Evolutionary conservation across 345 rosid genomes (phyloP), one percentile per base, ranked within the genome.

Genomic region (Rhodamnia argentea): DNA sequence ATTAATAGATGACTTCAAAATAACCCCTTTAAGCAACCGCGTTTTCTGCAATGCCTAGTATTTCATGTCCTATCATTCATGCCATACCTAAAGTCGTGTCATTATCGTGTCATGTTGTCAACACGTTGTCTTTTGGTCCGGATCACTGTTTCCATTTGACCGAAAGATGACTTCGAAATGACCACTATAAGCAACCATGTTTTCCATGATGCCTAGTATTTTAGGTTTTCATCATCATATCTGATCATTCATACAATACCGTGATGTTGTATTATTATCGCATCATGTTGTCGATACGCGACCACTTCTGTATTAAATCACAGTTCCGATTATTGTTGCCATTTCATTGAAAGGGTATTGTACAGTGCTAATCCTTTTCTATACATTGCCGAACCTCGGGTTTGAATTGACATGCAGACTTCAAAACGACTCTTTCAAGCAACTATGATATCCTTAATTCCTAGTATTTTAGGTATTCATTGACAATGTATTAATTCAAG

Each of bases 241-340:
- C n/a, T 59, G 15, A 59, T n/a, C 4, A n/a, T 59, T 59, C 32
- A n/a, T 2, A 0, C 32, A 32, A 59, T 59, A 59, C 4, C 0
- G 2, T n/a, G 13, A n/a, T 13, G 0, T 0, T 2, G 0, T 59
- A 29, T 59, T 16, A 59, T 59, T 3, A n/a, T 59, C 4, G 0
- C n/a, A 16, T 12, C 70, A 59, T 59, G 9, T 59, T 59, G 70
- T 59, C 70, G n/a, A 59, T 13, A 59, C 18, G n/a, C 0, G 18
- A 59, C n/a, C 16, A 12, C 70, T 59, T 59, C 37, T 6, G n/a
- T 58, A 58, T n/a, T 59, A 59, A 59, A n/a, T n/a, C 64, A 59
- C 12, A n/a, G 16, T 59, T 12, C 32, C 16, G 12, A n/a, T 7
- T 9, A n/a, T 1, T 59, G 0, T 59, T n/a, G 70, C 29, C 70